Conservation (phyloP, 148 eudicot species). For the Rhododendron molle region DNA sequence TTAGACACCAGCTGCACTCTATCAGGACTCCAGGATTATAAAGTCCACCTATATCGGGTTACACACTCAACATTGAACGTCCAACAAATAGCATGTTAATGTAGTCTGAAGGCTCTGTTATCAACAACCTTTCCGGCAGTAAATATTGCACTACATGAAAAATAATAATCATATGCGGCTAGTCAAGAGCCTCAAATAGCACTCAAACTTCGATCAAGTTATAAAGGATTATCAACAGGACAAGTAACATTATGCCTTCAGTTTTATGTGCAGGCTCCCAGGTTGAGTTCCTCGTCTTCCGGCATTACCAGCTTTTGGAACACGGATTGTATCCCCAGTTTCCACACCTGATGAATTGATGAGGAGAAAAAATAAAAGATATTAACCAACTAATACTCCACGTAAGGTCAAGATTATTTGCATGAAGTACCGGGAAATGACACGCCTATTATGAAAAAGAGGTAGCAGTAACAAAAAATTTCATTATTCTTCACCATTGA, state of each 20-base stretch:
- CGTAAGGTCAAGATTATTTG: background rate
- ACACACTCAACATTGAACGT: background rate
- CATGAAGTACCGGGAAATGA: background rate
- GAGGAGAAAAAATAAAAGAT: background rate
- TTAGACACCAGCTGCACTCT: background rate
- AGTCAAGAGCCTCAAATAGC: background rate
- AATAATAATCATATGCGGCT: background rate
- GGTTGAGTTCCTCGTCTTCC: constrained; percentile 66
- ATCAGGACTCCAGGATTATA: background rate
- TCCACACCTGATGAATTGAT: constrained; percentile 59
- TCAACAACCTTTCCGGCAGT: background rate
- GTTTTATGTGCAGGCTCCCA: constrained; percentile 64
- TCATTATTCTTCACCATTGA: background rate
- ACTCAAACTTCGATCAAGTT: constrained; percentile 9
- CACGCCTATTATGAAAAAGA: background rate
- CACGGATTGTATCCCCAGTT: constrained; percentile 79
- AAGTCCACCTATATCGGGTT: background rate
- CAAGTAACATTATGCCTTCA: constrained; percentile 44
- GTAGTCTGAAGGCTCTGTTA: background rate
- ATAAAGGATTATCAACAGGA: background rate
- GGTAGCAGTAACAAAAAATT: background rate
- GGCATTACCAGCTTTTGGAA: constrained; percentile 83
- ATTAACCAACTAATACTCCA: constrained; percentile 8
- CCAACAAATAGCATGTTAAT: background rate
- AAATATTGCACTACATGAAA: background rate